Conservation (phyloP, 202 grass and related monocot species). For the Dendrocalamus latiflorus region DNA sequence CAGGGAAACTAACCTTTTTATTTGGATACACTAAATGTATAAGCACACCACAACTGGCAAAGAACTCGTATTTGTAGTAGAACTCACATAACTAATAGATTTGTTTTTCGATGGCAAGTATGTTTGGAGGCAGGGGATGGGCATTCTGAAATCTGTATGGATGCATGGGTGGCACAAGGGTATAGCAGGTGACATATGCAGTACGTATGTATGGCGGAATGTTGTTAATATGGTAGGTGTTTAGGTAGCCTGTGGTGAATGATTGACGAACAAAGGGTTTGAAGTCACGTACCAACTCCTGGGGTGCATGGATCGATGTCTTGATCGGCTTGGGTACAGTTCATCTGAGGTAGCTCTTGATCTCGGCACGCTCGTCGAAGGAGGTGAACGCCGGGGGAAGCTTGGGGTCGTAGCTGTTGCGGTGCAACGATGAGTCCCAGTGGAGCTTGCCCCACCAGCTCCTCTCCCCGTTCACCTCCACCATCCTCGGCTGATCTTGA, state of each 20-base stretch:
- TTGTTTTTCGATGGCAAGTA: not conserved
- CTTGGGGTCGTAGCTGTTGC: not conserved
- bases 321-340: not conserved
- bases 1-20: not conserved
- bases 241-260: too few species aligned
- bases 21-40: not conserved
- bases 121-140: too few species aligned
- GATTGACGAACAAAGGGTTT: not conserved
- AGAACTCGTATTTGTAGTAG: not conserved
- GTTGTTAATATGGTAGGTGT: too few species aligned
- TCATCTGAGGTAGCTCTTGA: slow-evolving; percentile 17
- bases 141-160: not conserved
- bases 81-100: not conserved
- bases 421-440: not conserved
- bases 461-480: slow-evolving; percentile 17
- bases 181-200: not conserved
- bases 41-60: not conserved
- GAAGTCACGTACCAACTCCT: not conserved
- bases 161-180: not conserved
- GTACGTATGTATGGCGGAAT: not conserved
- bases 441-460: slow-evolving; percentile 1
- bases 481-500: not conserved
- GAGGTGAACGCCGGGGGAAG: not conserved
- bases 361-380: not conserved
- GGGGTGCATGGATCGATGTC: not conserved